phyloP scores from a whole-genome alignment of 768 basidiomycete species.

The Russula sp. region DNA sequence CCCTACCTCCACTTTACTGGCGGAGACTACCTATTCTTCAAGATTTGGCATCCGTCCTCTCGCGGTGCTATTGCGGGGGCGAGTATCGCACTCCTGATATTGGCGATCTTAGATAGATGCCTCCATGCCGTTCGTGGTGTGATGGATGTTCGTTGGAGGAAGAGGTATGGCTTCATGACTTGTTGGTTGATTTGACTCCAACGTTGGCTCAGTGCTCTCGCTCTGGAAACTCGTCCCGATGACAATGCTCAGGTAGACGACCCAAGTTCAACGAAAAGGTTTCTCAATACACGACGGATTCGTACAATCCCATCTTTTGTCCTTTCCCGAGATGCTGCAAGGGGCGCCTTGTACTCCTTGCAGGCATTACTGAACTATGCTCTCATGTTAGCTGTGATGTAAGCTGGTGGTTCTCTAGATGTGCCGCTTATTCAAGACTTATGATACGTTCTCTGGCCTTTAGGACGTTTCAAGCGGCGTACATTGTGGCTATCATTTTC shows the following conservation, averaged over 20 bases:
- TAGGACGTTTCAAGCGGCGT: conserved; percentile 83
- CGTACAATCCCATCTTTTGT: conserved; percentile 59
- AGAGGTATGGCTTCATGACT: conserved; percentile 37
- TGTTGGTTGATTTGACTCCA: neutral
- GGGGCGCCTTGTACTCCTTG: conserved; percentile 58
- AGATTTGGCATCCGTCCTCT: conserved; percentile 61
- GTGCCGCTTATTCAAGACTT: neutral
- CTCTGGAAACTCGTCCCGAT: neutral
- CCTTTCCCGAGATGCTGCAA: conserved; percentile 57
- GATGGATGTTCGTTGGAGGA: conserved; percentile 53
- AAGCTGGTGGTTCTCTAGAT: conserved; percentile 29
- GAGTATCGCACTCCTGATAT: conserved; percentile 60
- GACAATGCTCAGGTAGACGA: neutral
- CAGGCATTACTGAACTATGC: conserved; percentile 60
- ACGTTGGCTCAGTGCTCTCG: neutral
- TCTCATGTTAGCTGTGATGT: conserved; percentile 84
- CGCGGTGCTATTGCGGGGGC: conserved; percentile 68
- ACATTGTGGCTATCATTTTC: conserved; percentile 62
- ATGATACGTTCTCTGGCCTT: conserved; percentile 16
- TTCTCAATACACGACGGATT: conserved; percentile 17
- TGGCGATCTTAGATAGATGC: conserved; percentile 68
- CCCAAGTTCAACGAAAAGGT: neutral
- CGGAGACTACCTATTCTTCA: conserved; percentile 62
- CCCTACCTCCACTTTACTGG: conserved; percentile 65
- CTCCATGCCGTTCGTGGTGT: conserved; percentile 50